Percentiles rank a stretch among this genome's conserved stretches.
These are phyloP conservation scores for Tripterygium wilfordii DNA, from an alignment of 177 flowering plant species.

Conservation along the genomic window DNA sequence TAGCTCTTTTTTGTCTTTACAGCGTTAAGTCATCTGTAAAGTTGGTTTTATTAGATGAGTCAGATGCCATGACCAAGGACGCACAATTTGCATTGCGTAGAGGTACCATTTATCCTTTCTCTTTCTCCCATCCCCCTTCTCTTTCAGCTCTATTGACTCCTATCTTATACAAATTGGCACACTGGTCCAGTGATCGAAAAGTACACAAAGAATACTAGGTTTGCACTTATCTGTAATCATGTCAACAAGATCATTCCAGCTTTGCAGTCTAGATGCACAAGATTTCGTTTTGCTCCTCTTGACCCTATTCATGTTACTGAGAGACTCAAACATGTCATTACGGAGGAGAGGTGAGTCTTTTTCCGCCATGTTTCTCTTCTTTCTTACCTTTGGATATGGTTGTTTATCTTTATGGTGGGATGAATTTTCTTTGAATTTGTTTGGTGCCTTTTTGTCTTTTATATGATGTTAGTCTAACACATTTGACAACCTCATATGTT, in stretches of 20 bases:
- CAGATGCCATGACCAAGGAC: slow-evolving; percentile 99
- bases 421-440: too few species aligned
- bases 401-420: too few species aligned
- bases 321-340: slow-evolving; percentile 76
- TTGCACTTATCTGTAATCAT: slow-evolving; percentile 90
- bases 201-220: slow-evolving; percentile 90
- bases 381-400: background rate
- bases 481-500: too few species aligned
- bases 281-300: slow-evolving; percentile 97
- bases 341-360: slow-evolving; percentile 62
- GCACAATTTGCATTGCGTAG: slow-evolving; percentile 98
- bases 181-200: slow-evolving; percentile 86
- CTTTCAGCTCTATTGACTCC: background rate
- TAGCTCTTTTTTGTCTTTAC: too few species aligned
- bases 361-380: slow-evolving; percentile 1
- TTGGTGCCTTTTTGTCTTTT: too few species aligned
- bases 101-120: slow-evolving; percentile 33
- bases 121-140: background rate
- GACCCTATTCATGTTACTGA: slow-evolving; percentile 70
- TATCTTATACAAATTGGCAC: too few species aligned
- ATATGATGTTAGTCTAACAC: too few species aligned
- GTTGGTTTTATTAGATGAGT: slow-evolving; percentile 88
- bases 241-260: slow-evolving; percentile 99
- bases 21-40: slow-evolving; percentile 80
- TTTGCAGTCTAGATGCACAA: slow-evolving; percentile 96